Base-by-base conservation (phyloP, 2,329 filamentous ascomycete species). In the Chalaropsis thielavioides region DNA sequence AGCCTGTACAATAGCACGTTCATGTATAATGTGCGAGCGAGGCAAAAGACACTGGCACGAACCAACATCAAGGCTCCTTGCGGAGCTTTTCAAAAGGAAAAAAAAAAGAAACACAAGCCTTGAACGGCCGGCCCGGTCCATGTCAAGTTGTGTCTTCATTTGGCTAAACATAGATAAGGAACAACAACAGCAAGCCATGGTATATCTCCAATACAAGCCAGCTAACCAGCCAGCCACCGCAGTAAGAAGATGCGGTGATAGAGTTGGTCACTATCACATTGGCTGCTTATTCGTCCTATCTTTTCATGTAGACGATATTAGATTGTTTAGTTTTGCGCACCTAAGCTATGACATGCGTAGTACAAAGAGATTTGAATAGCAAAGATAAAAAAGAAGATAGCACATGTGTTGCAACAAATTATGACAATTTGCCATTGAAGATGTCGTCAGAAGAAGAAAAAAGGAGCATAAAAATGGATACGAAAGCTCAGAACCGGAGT, bases 401-500 rank as follows among this genome's bases (percentile, higher is more conserved):
- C n/a, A n/a, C n/a, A n/a, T n/a, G n/a, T n/a, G n/a, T n/a, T n/a
- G n/a, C n/a, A n/a, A n/a, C n/a, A n/a, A n/a, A n/a, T n/a, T n/a
- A n/a, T n/a, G n/a, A n/a, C n/a, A n/a, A n/a, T n/a, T n/a, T n/a
- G n/a, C n/a, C n/a, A n/a, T n/a, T n/a, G n/a, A n/a, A n/a, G n/a
- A n/a, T n/a, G n/a, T 49, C 2, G n/a, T 49, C 31, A 22, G 10
- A 22, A 13, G 41, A 24, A 54, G 17, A 38, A 40, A 24, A 40
- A 19, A 27, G 22, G 1, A n/a, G 3, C 3, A 19, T 54, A 31
- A 63, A 19, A 40, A 54, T 17, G 22, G 31, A 17, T n/a, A 38
- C 24, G 46, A 63, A 54, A 63, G 61, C 43, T 54, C 61, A 54
- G 61, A 63, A 63, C 61, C 44, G 61, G 35, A 63, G 61, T 63